Evolutionary conservation across 176 grass and related monocot species (phyloP), one percentile per base, ranked within the genome.

Genomic region (Rhynchospora breviuscula): DNA sequence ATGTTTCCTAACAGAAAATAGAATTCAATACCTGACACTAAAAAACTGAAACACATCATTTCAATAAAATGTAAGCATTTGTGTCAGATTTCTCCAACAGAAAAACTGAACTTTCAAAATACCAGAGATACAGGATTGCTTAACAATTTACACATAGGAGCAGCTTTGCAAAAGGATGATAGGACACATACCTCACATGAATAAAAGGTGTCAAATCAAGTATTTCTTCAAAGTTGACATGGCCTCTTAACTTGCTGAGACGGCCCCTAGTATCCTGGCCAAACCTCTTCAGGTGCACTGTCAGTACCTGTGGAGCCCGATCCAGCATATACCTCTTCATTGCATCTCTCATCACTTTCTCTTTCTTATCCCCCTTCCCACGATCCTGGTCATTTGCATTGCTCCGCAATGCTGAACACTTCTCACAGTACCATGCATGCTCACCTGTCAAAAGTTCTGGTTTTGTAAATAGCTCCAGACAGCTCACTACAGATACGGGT

Each of bases 241-340:
- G 90, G 19, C 95, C 95, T 82, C 88, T 99, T 85, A 95, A 69
- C 87, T 99, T 99, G 78, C 79, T 93, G 59, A 92, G 90, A 19
- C 91, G 89, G 29, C 93, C 96, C 84, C 90, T 84, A 56, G 85
- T 83, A 31, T 99, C 96, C 23, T 95, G 93, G 54, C 91, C 86
- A 80, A 99, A 95, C 90, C 96, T 99, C 82, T 99, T 99, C 89
- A 99, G 87, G 48, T 94, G 89, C 81, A 95, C 84, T 10, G 91
- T 95, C 83, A 99, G 87, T 83, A 91, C 89, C 88, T 86, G 84
- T 73, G 96, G 93, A 10, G 86, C 86, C 82, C 82, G 89, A 80
- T 85, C 84, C 84, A 99, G 87, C 90, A 95, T 84, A 85, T 93
- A 90, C 87, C 93, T 95, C 86, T 94, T 95, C 88, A 91, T 91